Evolutionary conservation across 1,139 yeast genomes (phyloP).

Genomic region (Geotrichum aggregatum): DNA sequence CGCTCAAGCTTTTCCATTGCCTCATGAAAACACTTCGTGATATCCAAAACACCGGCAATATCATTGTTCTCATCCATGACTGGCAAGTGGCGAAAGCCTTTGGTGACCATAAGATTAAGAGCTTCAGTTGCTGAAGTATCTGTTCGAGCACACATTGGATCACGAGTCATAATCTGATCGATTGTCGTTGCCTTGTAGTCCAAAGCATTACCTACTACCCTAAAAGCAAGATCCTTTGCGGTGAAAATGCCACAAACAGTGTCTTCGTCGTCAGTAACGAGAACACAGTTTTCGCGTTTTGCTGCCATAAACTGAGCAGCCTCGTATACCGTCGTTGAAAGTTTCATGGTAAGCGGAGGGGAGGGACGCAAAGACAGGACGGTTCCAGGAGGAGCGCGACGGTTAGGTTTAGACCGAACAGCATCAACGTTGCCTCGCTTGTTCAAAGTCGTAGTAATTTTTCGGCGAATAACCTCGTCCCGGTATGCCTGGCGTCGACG

Average conservation of each 20-base stretch:
- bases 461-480: conserved; percentile 76
- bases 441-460: conserved; percentile 67
- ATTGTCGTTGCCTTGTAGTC: conserved; percentile 62
- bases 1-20: conserved; percentile 87
- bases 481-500: conserved; percentile 66
- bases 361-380: conserved; percentile 72
- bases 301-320: conserved; percentile 90
- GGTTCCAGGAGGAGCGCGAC: conserved; percentile 62
- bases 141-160: conserved; percentile 72
- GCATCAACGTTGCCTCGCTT: conserved; percentile 50
- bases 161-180: conserved; percentile 79
- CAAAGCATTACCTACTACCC: conserved; percentile 67
- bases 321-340: conserved; percentile 64
- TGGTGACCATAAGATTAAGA: conserved; percentile 71
- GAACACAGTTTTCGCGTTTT: conserved; percentile 72
- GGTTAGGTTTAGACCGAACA: conserved; percentile 38
- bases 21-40: conserved; percentile 83
- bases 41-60: conserved; percentile 80
- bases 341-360: conserved; percentile 69
- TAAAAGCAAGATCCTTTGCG: conserved; percentile 73
- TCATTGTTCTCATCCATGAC: conserved; percentile 67
- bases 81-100: conserved; percentile 82
- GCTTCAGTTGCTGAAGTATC: conserved; percentile 80
- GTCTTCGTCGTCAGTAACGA: conserved; percentile 54
- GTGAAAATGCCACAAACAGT: conserved; percentile 70